Base-by-base conservation (phyloP, 306 rosid genomes). In the Benincasa hispida region DNA sequence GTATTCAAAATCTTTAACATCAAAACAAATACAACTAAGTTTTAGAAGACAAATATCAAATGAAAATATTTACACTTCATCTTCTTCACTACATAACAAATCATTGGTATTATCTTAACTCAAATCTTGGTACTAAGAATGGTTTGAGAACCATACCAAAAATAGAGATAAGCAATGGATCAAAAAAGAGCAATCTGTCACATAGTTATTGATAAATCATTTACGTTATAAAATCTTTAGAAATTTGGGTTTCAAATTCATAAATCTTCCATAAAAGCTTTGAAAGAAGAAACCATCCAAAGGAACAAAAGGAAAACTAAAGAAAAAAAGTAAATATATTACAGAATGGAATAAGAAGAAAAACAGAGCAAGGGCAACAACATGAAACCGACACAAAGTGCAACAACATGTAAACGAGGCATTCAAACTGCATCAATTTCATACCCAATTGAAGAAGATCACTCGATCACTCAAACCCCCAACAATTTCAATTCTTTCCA, bases 391-490 rank as follows among this genome's bases (percentile, higher is more conserved):
- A 45, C 84, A 81, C 62, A 84, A 59, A 0, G 82, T 84, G 22
- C 87, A 81, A 27, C 32, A 66, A 74, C 24, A 41, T 84, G 87
- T 8, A 50, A 78, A 68, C 84, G 81, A 24, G 81, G 81, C 81
- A 77, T 50, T 14, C 69, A 14, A 77, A 75, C 8, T 0, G 79
- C 81, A 62, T 74, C 72, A 59, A 21, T 19, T 10, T 77, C 72
- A 58, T 18, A 22, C 8, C 81, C 70, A 10, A 4, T 5, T 7
- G 14, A n/a, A 60, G 0, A n/a, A 19, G 19, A 84, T 76, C 30
- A 32, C 78, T 21, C 87, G 81, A 45, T 12, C n/a, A 21, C 56
- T 62, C 53, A 58, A 39, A 25, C 9, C 50, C 11, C 25, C 59
- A 0, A 41, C 32, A 3, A 34, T 76, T 41, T 77, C 76, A 24